Conservation (phyloP, 2,329 filamentous ascomycete species). For the Aspergillus puulaauensis region DNA sequence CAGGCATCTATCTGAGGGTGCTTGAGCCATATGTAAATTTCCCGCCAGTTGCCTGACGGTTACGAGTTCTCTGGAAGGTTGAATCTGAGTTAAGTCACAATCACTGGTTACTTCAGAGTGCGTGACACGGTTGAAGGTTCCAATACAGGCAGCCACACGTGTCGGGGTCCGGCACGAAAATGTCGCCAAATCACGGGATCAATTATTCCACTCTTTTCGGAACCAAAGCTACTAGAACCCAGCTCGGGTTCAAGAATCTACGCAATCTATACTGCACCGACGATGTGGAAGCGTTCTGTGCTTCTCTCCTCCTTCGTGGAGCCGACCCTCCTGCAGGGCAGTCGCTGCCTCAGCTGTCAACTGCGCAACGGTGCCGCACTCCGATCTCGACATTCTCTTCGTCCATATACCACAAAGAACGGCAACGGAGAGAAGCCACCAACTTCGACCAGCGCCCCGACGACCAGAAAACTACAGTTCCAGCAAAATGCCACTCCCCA, state of each 20-base stretch:
- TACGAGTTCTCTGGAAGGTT: background rate
- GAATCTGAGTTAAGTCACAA: background rate
- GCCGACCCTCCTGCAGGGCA: constrained; percentile 23
- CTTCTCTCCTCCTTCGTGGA: constrained; percentile 22
- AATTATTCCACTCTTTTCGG: constrained; percentile 21
- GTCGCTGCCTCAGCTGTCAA: constrained; percentile 38
- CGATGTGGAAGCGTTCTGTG: constrained; percentile 32
- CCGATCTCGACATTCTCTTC: constrained; percentile 23
- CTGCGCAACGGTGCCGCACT: constrained; percentile 27
- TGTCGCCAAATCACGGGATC: constrained; percentile 36
- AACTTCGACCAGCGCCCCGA: constrained; percentile 8
- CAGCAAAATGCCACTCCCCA: constrained; percentile 27
- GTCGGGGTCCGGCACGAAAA: constrained; percentile 28
- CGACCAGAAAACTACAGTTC: constrained; percentile 24
- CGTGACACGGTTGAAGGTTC: constrained; percentile 1
- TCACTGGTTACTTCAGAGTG: background rate
- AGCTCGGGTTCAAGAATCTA: background rate
- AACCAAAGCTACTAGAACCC: background rate
- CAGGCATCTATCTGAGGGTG: constrained; percentile 12
- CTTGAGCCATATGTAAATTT: constrained; percentile 17
- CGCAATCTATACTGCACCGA: constrained; percentile 1
- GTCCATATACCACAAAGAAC: constrained; percentile 30
- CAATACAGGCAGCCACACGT: constrained; percentile 19
- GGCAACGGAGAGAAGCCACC: constrained; percentile 13
- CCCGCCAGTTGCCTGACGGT: constrained; percentile 1